A percentile compares a stretch with the other conserved stretches of the same genome.
These are phyloP conservation scores for Sugiyamaella lignohabitans DNA, from an alignment of 805 yeast species.

Conservation along the genomic window DNA sequence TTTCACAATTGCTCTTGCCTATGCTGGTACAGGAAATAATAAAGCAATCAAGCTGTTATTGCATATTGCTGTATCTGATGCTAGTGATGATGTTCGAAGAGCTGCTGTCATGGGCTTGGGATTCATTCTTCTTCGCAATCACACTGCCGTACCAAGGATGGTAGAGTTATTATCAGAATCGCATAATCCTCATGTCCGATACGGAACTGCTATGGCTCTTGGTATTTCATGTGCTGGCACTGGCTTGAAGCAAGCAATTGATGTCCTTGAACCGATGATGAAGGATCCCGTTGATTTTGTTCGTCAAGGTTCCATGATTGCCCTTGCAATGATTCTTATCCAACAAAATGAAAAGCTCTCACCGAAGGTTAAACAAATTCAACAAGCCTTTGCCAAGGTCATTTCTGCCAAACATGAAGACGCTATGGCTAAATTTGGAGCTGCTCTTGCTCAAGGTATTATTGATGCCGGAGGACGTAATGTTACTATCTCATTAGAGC, in stretches of 20 bases:
- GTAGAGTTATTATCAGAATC: slow-evolving; percentile 89
- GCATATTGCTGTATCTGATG: slow-evolving; percentile 94
- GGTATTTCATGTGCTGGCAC: slow-evolving; percentile 98
- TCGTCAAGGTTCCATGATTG: slow-evolving; percentile 94
- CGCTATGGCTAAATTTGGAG: slow-evolving; percentile 96
- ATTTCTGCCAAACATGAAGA: slow-evolving; percentile 87
- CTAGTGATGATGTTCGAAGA: slow-evolving; percentile 93
- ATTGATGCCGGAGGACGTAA: slow-evolving; percentile 98
- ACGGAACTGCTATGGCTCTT: slow-evolving; percentile 95
- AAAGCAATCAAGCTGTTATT: slow-evolving; percentile 76
- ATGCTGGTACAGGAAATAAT: slow-evolving; percentile 93
- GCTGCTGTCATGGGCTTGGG: slow-evolving; percentile 92
- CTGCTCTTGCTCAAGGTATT: slow-evolving; percentile 93
- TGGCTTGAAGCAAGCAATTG: slow-evolving; percentile 80
- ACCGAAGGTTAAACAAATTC: slow-evolving; percentile 74
- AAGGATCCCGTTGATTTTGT: slow-evolving; percentile 96
- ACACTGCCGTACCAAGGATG: slow-evolving; percentile 89
- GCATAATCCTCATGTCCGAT: slow-evolving; percentile 96
- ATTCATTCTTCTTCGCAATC: slow-evolving; percentile 82
- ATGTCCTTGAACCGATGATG: slow-evolving; percentile 84
- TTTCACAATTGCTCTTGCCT: slow-evolving; percentile 88
- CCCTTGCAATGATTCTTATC: slow-evolving; percentile 83
- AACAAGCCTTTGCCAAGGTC: slow-evolving; percentile 67
- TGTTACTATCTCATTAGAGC: slow-evolving; percentile 88
- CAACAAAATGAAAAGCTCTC: slow-evolving; percentile 76